Evolutionary conservation across 495 filamentous ascomycete genomes (phyloP), one percentile per base, ranked within the genome.

Genomic region (Pseudomonodictys pantanalensis): DNA sequence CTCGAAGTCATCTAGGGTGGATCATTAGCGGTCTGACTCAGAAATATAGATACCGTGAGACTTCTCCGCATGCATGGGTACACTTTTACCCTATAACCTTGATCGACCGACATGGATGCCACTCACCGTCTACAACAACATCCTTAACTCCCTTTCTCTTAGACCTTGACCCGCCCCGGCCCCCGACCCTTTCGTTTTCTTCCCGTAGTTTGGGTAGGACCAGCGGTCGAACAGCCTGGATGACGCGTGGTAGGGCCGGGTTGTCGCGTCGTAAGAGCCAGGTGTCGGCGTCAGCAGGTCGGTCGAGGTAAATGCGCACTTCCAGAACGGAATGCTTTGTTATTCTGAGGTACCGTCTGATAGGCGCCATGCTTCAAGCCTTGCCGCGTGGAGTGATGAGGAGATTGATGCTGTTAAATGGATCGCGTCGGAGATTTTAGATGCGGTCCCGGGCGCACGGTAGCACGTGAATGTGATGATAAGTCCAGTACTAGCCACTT

Each of bases 241-340:
- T 90, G 60, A 97, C 83, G 52, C 85, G 86, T 11, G 85, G 86
- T 9, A 98, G 81, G 26, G 91, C 80, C 0, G 87, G 84, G 58
- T 88, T 77, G 43, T 83, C 81, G 17, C 85, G 72, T 60, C 83
- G 83, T 43, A 96, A 80, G 8, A 98, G 84, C 93, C 93, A 98
- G 58, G 84, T 78, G 38, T 85, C 80, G 5, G 77, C 78, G 42
- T 95, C 85, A 7, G 87, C 82, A 2, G 93, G 93, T 55, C 89
- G 90, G 56, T 97, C 93, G 42, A 96, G 83, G 73, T 96, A 98
- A 66, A 98, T 92, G 38, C 92, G 90, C 47, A 86, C 88, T 79
- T 98, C 93, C 44, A 98, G 81, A 53, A 96, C 91, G 17, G 93
- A 95, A 72, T 88, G 88, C 69, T 91, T 88, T 57, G 85, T 88